These are phyloP conservation scores for Cornus suecica DNA, from an alignment of 148 eudicot species.

Conservation along the genomic window DNA sequence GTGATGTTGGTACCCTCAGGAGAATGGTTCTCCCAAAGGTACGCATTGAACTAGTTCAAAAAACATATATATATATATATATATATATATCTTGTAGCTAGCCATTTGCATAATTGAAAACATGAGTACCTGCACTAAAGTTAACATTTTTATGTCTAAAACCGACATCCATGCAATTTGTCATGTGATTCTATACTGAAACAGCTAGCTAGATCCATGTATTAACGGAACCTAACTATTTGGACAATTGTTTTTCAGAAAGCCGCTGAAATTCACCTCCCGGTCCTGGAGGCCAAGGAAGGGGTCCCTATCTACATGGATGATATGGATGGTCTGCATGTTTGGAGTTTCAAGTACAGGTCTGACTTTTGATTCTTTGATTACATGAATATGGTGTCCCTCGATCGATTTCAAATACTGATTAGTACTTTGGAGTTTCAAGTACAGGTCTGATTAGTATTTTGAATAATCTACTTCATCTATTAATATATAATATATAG, in stretches of 20 bases:
- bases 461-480: not conserved
- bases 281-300: constrained; percentile 58
- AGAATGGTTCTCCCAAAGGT: constrained; percentile 92
- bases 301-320: constrained; percentile 63
- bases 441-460: too few species aligned
- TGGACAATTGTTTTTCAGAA: constrained; percentile 37
- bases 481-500: not conserved
- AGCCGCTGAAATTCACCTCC: constrained; percentile 76
- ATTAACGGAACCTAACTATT: not conserved
- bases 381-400: not conserved
- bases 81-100: not conserved
- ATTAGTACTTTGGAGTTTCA: not conserved
- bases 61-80: too few species aligned
- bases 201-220: not conserved
- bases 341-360: constrained; percentile 93
- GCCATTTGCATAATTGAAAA: not conserved
- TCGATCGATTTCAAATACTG: not conserved
- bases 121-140: not conserved
- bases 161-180: not conserved
- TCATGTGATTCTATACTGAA: not conserved
- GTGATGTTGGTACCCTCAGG: constrained; percentile 68
- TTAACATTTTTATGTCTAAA: not conserved
- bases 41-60: constrained; percentile 6
- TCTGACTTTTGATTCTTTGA: constrained; percentile 7
- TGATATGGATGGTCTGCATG: constrained; percentile 72